Evolutionary conservation across 805 yeast genomes (phyloP).

Genomic region (Ogataea methanolica): DNA sequence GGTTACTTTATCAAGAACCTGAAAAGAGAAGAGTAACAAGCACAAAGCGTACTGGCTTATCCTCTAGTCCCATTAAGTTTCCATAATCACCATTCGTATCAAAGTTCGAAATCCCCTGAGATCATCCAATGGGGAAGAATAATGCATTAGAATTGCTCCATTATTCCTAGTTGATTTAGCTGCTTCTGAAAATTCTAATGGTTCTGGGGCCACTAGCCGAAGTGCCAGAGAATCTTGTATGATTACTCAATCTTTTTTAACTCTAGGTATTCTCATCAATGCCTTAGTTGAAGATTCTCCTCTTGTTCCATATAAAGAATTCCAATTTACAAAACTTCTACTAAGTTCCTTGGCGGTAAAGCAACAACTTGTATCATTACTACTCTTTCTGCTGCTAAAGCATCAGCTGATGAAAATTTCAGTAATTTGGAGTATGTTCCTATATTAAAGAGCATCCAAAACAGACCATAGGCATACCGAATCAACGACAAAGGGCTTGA

Average conservation of each 20-base stretch:
- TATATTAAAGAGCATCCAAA: slow-evolving; percentile 76
- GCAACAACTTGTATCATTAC: slow-evolving; percentile 87
- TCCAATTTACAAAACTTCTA: slow-evolving; percentile 70
- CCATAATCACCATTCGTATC: slow-evolving; percentile 60
- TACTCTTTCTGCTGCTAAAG: slow-evolving; percentile 77
- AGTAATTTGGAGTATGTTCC: slow-evolving; percentile 86
- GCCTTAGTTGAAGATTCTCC: slow-evolving; percentile 52
- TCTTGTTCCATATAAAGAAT: slow-evolving; percentile 83
- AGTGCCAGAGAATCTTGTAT: slow-evolving; percentile 89
- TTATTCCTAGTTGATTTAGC: slow-evolving; percentile 85
- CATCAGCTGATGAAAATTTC: slow-evolving; percentile 74
- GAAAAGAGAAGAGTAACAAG: slow-evolving; percentile 66
- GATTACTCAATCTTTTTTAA: slow-evolving; percentile 75
- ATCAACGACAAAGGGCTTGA: slow-evolving; percentile 53
- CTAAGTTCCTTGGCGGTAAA: slow-evolving; percentile 81
- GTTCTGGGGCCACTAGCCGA: slow-evolving; percentile 80
- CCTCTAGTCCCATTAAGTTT: slow-evolving; percentile 78
- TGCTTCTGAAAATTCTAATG: slow-evolving; percentile 80
- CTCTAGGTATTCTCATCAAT: slow-evolving; percentile 83
- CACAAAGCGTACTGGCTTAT: slow-evolving; percentile 70
- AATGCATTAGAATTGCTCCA: slow-evolving; percentile 53
- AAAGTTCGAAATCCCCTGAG: slow-evolving; percentile 40
- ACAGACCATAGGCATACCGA: slow-evolving; percentile 64
- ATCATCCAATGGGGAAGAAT: slow-evolving; percentile 37
- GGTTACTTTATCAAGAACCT: slow-evolving; percentile 52